Percentiles rank a stretch among this genome's conserved stretches.
phyloP scores from a whole-genome alignment of 2,329 filamentous ascomycete species.

The Phaeosphaeriaceae sp. region DNA sequence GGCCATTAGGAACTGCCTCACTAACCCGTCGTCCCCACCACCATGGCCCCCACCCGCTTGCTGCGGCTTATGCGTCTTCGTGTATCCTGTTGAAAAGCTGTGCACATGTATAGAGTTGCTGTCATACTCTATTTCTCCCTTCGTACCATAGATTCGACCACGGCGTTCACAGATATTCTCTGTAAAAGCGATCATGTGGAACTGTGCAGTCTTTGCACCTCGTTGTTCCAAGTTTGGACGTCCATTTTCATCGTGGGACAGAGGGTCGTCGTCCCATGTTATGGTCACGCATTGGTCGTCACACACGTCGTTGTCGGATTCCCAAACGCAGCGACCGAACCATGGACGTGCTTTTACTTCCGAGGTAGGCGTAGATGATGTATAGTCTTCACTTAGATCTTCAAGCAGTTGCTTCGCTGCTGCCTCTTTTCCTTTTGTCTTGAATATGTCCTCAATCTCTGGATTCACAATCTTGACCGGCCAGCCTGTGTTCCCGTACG shows the following conservation, averaged over 20 bases:
- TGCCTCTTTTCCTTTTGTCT: conserved; percentile 51
- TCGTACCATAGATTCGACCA: conserved; percentile 82
- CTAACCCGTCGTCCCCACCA: conserved; percentile 80
- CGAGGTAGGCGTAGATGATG: conserved; percentile 58
- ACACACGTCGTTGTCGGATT: conserved; percentile 89
- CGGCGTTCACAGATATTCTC: conserved; percentile 85
- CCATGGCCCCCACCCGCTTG: conserved; percentile 70
- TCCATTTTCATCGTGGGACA: conserved; percentile 28
- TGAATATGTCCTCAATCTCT: conserved; percentile 81
- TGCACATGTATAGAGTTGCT: conserved; percentile 77
- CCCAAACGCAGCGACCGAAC: conserved; percentile 96
- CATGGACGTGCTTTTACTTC: conserved; percentile 63
- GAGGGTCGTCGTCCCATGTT: conserved; percentile 77
- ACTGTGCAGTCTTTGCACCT: conserved; percentile 81
- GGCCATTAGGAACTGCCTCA: conserved; percentile 81
- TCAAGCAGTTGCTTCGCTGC: conserved; percentile 60
- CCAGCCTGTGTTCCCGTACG: conserved; percentile 73
- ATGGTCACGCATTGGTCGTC: conserved; percentile 93
- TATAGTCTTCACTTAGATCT: conserved; percentile 62
- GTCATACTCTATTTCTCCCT: conserved; percentile 87
- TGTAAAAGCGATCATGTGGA: conserved; percentile 95
- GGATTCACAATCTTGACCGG: conserved; percentile 88
- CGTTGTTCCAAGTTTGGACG: conserved; percentile 42
- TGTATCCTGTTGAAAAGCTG: conserved; percentile 68
- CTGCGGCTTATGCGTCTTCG: conserved; percentile 65